phyloP scores from a whole-genome alignment of 371 early-diverging fungal species.

The Blastocladiella emersonii region DNA sequence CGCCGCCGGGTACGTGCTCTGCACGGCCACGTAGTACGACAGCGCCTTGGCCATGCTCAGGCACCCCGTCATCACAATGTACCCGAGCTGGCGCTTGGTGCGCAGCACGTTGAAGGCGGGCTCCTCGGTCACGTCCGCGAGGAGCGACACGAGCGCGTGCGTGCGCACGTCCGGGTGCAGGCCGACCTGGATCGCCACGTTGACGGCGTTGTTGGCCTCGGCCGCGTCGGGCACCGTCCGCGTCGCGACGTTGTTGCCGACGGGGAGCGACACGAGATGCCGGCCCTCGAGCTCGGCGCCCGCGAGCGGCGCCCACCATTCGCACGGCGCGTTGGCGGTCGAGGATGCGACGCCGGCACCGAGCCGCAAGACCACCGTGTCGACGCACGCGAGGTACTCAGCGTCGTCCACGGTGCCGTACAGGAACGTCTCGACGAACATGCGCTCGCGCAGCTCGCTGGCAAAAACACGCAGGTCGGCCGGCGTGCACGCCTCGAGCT shows the following conservation, averaged over 20 bases:
- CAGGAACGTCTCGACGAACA: constrained; percentile 1
- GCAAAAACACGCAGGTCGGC: background rate
- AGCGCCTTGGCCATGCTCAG: constrained; percentile 44
- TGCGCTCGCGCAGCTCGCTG: constrained; percentile 5
- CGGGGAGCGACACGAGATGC: background rate
- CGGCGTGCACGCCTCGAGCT: constrained; percentile 11
- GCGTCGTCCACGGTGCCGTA: background rate
- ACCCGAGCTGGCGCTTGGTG: constrained; percentile 79
- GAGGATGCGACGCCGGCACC: constrained; percentile 48
- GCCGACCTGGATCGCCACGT: constrained; percentile 55
- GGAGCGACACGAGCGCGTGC: constrained; percentile 48
- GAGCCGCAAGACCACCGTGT: constrained; percentile 23
- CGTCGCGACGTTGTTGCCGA: constrained; percentile 32
- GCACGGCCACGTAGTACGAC: constrained; percentile 63
- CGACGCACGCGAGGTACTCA: background rate
- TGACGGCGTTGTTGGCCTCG: constrained; percentile 75
- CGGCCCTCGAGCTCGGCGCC: background rate
- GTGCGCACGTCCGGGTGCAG: constrained; percentile 32
- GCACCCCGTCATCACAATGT: constrained; percentile 57
- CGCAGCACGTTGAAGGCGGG: constrained; percentile 85
- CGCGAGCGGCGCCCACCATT: no score
- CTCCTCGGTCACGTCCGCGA: constrained; percentile 66
- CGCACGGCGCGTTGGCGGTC: no score
- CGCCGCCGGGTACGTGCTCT: constrained; percentile 73
- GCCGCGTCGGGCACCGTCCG: constrained; percentile 53